Conservation (phyloP, 2,329 filamentous ascomycete genomes). For the Hypoxylon rubiginosum region DNA sequence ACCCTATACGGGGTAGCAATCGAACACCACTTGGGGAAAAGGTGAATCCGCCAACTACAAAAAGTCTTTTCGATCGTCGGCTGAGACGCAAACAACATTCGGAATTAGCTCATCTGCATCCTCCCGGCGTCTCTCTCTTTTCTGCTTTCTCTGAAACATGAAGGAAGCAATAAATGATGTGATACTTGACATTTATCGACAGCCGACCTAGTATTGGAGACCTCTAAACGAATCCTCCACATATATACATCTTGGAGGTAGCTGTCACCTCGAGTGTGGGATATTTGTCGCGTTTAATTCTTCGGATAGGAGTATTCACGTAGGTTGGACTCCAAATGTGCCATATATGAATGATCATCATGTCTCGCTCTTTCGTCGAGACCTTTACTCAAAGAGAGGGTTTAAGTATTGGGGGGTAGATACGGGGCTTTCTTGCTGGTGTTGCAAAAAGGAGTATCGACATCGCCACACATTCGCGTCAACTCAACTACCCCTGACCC, state of each 20-base stretch:
- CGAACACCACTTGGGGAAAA: slow-evolving; percentile 5
- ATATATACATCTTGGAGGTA: not conserved
- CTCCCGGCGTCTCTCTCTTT: slow-evolving; percentile 2
- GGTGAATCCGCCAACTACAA: slow-evolving; percentile 22
- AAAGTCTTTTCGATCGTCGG: slow-evolving; percentile 22
- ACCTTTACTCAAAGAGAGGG: not conserved
- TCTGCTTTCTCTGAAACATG: slow-evolving; percentile 29
- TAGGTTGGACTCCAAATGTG: not conserved
- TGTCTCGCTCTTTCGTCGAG: not conserved
- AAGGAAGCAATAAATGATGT: slow-evolving; percentile 27
- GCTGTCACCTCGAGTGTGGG: not conserved
- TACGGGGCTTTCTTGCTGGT: not conserved
- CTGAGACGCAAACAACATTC: slow-evolving; percentile 10
- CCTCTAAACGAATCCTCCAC: slow-evolving; percentile 16
- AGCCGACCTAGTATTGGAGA: not conserved
- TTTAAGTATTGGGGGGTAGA: not conserved
- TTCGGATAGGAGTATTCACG: not conserved
- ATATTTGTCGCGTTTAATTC: slow-evolving; percentile 2
- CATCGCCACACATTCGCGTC: not conserved
- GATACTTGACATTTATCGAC: slow-evolving; percentile 15
- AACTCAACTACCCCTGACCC: not conserved
- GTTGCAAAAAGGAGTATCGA: not conserved
- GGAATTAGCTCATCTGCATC: slow-evolving; percentile 5
- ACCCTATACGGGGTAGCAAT: slow-evolving; percentile 5
- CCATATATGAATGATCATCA: slow-evolving; percentile 21